Evolutionary conservation across 2,329 filamentous ascomycete genomes (phyloP), one percentile per base, ranked within the genome.

Genomic region (Clarireedia monteithiana): DNA sequence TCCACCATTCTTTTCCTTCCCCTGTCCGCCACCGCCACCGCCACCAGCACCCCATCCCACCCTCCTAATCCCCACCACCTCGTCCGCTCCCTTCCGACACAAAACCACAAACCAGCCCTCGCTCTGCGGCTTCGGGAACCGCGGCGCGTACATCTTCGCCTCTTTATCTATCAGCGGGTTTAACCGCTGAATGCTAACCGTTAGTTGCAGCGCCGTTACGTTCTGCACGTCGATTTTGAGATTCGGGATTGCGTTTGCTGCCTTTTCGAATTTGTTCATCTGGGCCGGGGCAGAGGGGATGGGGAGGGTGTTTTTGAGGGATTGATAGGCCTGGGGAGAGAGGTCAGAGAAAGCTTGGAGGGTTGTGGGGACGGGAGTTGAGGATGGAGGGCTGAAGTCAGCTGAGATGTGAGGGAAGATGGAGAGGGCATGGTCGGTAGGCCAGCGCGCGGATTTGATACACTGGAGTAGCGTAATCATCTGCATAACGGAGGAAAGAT

Each of bases 371-470:
- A 63, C 72, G 39, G 59, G 69, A 60, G 65, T 72, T 48, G 24
- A 53, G 14, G 47, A 20, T 6, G 59, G 52, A 42, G 55, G 23
- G n/a, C 27, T 27, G 27, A 50, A 44, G 66, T 67, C 73, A 60
- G 71, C 74, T 59, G 66, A 70, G 10, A 95, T 77, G 36, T 86
- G 85, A 0, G 92, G 91, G 7, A 97, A 78, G 63, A 97, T 88
- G 1, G 88, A 83, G 0, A 91, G 73, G 0, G 89, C 84, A 2
- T 86, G 79, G 63, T 96, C 91, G 24, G 84, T 82, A 0, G 91
- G 91, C 94, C 94, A 99, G 53, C 89, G 83, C 2, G 89, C 94
- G 39, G 84, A 89, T 72, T 99, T 99, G 75, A 99, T 86, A 68
- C 85, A 91, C 72, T 97, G 91, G 27, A 99, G 80, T 0, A 99